Evolutionary conservation across 768 basidiomycete genomes (phyloP), one percentile per base, ranked within the genome.

Genomic region (Lactarius indigo): DNA sequence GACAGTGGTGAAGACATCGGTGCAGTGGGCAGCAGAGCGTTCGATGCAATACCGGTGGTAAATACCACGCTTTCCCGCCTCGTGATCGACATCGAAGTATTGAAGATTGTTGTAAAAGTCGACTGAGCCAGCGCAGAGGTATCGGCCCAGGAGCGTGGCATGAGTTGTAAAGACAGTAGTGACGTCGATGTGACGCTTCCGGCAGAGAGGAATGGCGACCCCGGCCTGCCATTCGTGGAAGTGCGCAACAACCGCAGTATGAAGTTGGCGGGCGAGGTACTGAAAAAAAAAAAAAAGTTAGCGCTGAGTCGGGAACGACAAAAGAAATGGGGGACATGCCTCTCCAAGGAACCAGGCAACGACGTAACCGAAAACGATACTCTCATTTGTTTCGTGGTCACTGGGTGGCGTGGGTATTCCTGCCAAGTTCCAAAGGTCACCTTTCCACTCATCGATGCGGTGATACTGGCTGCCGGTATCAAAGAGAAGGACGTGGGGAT

Each of bases 201-300:
- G 84, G 78, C 94, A 96, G 17, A 98, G 84, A 9, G 94, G 90
- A 64, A 98, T 97, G 30, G 96, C 94, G 56, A 97, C 87, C 55
- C 96, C 96, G 10, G 95, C 96, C 76, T 98, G 97, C 97, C 97
- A 99, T 78, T 99, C 97, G 77, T 99, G 97, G 82, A 99, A 97
- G 78, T 99, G 97, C 70, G 95, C 96, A 65, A 98, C 84, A 72
- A 98, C 92, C 20, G 96, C 94, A 6, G 87, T 92, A 61, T 84
- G 81, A 37, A 90, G 83, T 75, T 97, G 92, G 52, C 87, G 87
- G 31, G 90, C 74, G 47, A 92, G 88, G 74, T 93, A 95, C 92
- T 94, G 75, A 23, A 23, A 26, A 3, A 28, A 59, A 64, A 61
- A 57, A 73, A 59, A 73, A 64, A 35, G 15, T 59, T 33, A 52